Base-by-base conservation (phyloP, 441 rosid species). In the Adansonia rubrostipa region DNA sequence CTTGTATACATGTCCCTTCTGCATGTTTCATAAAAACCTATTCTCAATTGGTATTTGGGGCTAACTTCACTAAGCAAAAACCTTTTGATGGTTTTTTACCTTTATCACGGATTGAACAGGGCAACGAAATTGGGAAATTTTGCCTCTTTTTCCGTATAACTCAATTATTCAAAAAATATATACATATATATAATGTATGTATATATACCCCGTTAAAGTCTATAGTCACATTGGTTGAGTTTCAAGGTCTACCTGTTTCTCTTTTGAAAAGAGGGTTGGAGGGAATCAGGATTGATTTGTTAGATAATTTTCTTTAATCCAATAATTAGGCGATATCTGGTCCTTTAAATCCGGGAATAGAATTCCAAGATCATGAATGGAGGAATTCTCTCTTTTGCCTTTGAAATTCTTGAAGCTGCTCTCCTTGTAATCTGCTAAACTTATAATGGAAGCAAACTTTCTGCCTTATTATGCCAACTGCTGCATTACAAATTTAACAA, bases 391-490 rank as follows among this genome's bases (percentile, higher is more conserved):
- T 48, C 53, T 20, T 60, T 74, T 9, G 33, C 61, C 33, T 67
- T 66, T 15, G 54, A 53, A 51, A 36, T 72, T 44, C 36, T 61
- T 4, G 60, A 5, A n/a, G 60, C 9, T 15, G 60, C 20, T 56
- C 13, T 56, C n/a, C 51, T 64, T 79, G n/a, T 40, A 56, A 50
- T 22, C 45, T 47, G 60, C 40, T 50, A 36, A 51, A 67, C 82
- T 75, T 80, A 14, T n/a, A 62, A 13, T 8, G 15, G 65, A 80
- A 75, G 79, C 82, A 61, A 60, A 48, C 60, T 7, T n/a, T 11
- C 33, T 36, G 28, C 74, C 45, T 22, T 70, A 28, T 0, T 44
- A 15, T 13, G 3, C 51, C 42, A 50, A 64, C 51, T 67, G 15
- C 57, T 74, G 14, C 22, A 61, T 14, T 13, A 48, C 72, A n/a